Conservation (phyloP, 2,329 filamentous ascomycete genomes). For the Ascochyta pisi region DNA sequence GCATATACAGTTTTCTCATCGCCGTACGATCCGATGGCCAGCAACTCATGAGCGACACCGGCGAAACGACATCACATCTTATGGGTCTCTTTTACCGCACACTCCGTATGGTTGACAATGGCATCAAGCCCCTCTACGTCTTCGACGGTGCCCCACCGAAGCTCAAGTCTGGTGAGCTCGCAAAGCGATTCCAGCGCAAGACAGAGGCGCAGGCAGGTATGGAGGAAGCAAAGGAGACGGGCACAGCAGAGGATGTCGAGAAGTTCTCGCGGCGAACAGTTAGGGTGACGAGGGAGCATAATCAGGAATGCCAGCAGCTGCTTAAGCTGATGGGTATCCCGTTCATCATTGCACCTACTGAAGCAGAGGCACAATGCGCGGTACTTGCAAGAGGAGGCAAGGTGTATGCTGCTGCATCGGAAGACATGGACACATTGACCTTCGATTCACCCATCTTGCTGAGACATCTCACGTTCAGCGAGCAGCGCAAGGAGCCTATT, state of each 20-base stretch:
- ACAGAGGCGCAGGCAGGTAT: slow-evolving; percentile 87
- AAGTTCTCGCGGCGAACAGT: slow-evolving; percentile 96
- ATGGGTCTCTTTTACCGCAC: slow-evolving; percentile 99
- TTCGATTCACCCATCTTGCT: slow-evolving; percentile 92
- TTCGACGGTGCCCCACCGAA: slow-evolving; percentile 97
- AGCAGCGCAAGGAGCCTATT: slow-evolving; percentile 96
- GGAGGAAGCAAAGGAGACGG: slow-evolving; percentile 96
- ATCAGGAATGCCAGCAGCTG: slow-evolving; percentile 88
- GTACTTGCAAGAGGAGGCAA: slow-evolving; percentile 88
- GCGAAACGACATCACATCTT: slow-evolving; percentile 95
- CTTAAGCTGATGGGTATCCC: slow-evolving; percentile 96
- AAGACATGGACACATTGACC: slow-evolving; percentile 98
- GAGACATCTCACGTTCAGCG: slow-evolving; percentile 93
- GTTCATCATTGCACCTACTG: slow-evolving; percentile 92
- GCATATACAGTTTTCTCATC: slow-evolving; percentile 98
- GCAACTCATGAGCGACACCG: slow-evolving; percentile 91
- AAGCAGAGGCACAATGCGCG: slow-evolving; percentile 96
- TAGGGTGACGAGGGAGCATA: slow-evolving; percentile 94
- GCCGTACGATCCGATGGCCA: slow-evolving; percentile 96
- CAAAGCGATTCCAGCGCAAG: slow-evolving; percentile 95
- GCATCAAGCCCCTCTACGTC: slow-evolving; percentile 97
- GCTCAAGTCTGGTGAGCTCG: slow-evolving; percentile 95
- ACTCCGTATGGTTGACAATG: slow-evolving; percentile 96
- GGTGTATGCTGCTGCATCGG: slow-evolving; percentile 94
- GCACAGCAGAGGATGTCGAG: slow-evolving; percentile 96